Conservation (phyloP, 2,329 filamentous ascomycete genomes). For the Alternaria gaisen region DNA sequence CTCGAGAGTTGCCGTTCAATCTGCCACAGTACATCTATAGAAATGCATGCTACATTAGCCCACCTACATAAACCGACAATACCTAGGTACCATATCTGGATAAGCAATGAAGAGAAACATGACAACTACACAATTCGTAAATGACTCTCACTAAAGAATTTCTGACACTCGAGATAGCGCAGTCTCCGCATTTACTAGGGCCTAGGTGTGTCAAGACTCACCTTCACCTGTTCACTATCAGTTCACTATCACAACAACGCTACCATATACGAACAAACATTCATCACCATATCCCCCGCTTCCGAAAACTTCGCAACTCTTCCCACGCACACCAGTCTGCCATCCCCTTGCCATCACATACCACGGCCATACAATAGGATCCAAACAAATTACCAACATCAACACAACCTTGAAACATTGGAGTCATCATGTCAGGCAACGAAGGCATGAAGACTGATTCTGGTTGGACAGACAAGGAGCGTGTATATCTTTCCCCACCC, state of each 20-base stretch:
- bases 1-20: too few relatives aligned
- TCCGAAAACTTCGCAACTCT: background rate
- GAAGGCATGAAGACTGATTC: conserved; percentile 1
- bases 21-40: too few relatives aligned
- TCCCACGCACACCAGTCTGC: background rate
- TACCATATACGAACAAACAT: background rate
- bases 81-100: too few relatives aligned
- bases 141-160: too few relatives aligned
- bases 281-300: background rate
- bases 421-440: conserved; percentile 14
- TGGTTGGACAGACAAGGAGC: conserved; percentile 29
- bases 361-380: background rate
- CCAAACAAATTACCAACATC: background rate
- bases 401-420: too few relatives aligned
- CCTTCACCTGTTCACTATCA: background rate
- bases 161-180: too few relatives aligned
- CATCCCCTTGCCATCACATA: background rate
- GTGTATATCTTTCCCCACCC: conserved; percentile 10
- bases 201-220: background rate
- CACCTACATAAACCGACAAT: too few relatives aligned
- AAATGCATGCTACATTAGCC: too few relatives aligned
- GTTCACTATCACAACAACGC: background rate
- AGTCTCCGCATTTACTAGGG: too few relatives aligned
- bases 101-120: too few relatives aligned
- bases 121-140: too few relatives aligned